Evolutionary conservation across 371 early-diverging fungal genomes (phyloP).

Genomic region (Rhizomucor pusillus): DNA sequence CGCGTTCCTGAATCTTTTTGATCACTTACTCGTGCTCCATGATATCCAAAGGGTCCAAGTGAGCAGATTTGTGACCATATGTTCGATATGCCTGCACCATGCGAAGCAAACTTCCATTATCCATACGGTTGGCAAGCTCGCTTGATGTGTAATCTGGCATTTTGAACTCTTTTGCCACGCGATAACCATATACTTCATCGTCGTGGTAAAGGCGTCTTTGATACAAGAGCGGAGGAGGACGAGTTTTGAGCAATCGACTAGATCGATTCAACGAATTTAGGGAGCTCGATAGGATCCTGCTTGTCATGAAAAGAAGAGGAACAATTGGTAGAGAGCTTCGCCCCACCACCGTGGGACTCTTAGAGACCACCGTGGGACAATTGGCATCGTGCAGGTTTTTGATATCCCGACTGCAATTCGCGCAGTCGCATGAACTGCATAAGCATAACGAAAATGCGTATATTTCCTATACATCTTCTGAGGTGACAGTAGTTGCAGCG

Average conservation of each 20-base stretch:
- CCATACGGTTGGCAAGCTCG: conserved; percentile 80
- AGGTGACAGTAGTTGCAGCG: too few relatives aligned
- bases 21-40: conserved; percentile 60
- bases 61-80: conserved; percentile 82
- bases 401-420: too few relatives aligned
- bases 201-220: conserved; percentile 58
- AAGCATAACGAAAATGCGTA: too few relatives aligned
- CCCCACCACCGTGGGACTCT: too few relatives aligned
- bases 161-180: conserved; percentile 64
- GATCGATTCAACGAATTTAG: too few relatives aligned
- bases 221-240: neutral
- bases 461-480: too few relatives aligned
- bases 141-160: conserved; percentile 74
- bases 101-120: conserved; percentile 80
- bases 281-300: too few relatives aligned
- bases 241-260: neutral
- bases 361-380: too few relatives aligned
- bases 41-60: conserved; percentile 87
- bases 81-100: conserved; percentile 83
- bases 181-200: conserved; percentile 82
- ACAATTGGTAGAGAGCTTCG: too few relatives aligned
- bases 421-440: too few relatives aligned
- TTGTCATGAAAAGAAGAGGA: too few relatives aligned
- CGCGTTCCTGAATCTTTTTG: neutral
- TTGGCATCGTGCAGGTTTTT: too few relatives aligned